These are phyloP conservation scores for Erodium texanum DNA, from an alignment of 441 rosid genomes.

Conservation along the genomic window DNA sequence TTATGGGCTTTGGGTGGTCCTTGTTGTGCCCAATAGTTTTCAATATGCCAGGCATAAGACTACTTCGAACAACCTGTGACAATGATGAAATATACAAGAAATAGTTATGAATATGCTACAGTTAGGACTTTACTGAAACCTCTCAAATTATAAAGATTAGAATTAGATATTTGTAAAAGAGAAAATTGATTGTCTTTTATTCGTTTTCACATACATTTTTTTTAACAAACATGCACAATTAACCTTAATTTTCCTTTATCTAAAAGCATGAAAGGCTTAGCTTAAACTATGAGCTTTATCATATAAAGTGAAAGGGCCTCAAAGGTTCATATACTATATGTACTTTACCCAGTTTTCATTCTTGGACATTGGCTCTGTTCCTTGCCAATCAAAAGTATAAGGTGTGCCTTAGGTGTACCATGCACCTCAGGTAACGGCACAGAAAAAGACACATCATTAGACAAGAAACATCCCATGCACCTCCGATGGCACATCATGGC, in stretches of 20 bases:
- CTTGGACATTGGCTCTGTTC: too few relatives aligned
- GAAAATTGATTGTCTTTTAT: too few relatives aligned
- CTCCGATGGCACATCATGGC: too few relatives aligned
- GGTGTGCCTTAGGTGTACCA: too few relatives aligned
- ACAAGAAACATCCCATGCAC: too few relatives aligned
- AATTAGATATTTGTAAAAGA: too few relatives aligned
- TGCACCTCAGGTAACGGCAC: too few relatives aligned
- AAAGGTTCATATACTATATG: neutral
- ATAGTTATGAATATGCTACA: neutral
- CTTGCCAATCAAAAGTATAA: too few relatives aligned
- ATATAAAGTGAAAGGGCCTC: neutral
- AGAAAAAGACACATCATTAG: too few relatives aligned
- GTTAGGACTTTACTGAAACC: neutral
- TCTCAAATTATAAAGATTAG: neutral
- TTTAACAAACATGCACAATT: neutral
- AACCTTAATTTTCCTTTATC: neutral
- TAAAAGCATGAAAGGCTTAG: neutral
- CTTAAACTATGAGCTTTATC: neutral
- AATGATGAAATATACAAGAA: constrained; percentile 6
- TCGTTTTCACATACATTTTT: neutral
- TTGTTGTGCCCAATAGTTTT: constrained; percentile 82
- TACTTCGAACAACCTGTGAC: constrained; percentile 57
- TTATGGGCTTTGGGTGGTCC: constrained; percentile 89
- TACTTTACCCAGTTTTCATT: too few relatives aligned
- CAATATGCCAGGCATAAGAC: constrained; percentile 86